Evolutionary conservation across 1,284 basidiomycete genomes (phyloP), one percentile per base, ranked within the genome.

Genomic region (Ganoderma resinaceum): DNA sequence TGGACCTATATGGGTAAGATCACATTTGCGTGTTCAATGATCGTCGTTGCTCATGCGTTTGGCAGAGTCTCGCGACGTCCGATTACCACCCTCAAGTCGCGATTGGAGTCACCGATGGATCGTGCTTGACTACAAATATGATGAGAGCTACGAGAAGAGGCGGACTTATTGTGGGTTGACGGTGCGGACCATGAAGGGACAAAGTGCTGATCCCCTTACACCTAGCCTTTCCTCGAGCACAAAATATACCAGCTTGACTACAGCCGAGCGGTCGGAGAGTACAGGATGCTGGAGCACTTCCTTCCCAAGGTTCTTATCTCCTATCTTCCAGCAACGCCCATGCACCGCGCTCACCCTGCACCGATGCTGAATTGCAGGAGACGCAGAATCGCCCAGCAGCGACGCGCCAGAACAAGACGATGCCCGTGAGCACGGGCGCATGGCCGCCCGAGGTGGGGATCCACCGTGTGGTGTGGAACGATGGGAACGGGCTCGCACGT

Each of bases 171-270:
- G 92, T 95, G 76, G 64, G 89, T 82, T 18, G 18, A 33, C 37
- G 9, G 26, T 16, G 8, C 20, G 26, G 6, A 26, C 35, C 38
- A 40, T 61, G 38, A 3, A 37, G 55, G 23, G 18, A n/a, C 11
- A 3, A 20, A 29, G 11, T 38, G 20, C 33, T 40, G 16, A 38
- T 16, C n/a, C n/a, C n/a, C n/a, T 58, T 23, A 66, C 62, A 61
- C 60, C 0, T 71, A 95, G 93, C 91, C 92, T 0, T 89, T 94
- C 75, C 88, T 94, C 63, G 83, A 87, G 18, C 91, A 95, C 76
- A 92, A 90, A 72, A 84, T 97, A 16, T 98, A 89, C 76, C 93
- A 95, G 74, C 84, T 98, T 63, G 96, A 98, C 80, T 95, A 94
- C 75, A 94, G 89, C 75, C 87, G 90, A 29, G 86, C 85, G 20